phyloP scores from a whole-genome alignment of 179 eudicot species.

The Sideroxylon spinosum region DNA sequence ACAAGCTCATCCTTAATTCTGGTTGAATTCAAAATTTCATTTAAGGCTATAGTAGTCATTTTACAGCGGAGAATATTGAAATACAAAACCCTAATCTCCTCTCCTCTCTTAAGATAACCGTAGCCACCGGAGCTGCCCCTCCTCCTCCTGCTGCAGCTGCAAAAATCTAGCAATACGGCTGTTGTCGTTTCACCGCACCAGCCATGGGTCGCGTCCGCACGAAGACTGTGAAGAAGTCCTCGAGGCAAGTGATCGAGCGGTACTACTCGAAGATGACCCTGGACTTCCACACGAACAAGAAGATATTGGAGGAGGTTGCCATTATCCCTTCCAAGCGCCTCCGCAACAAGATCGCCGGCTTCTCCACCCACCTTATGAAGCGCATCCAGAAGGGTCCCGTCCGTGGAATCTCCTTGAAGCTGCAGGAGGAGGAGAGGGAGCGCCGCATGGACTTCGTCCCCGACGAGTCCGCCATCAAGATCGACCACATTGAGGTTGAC shows the following conservation, averaged over 20 bases:
- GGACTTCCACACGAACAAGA: slow-evolving; percentile 40
- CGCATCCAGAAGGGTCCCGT: slow-evolving; percentile 45
- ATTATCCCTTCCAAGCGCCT: slow-evolving; percentile 44
- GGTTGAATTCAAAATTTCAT: too few species aligned
- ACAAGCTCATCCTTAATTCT: too few species aligned
- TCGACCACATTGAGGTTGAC: slow-evolving; percentile 34
- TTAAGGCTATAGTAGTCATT: background rate
- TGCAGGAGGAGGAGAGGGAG: slow-evolving; percentile 43
- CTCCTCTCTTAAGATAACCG: background rate
- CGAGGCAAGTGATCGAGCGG: slow-evolving; percentile 35
- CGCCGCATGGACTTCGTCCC: slow-evolving; percentile 46
- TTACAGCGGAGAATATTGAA: background rate
- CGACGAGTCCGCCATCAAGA: slow-evolving; percentile 34
- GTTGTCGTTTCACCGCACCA: background rate
- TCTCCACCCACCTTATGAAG: slow-evolving; percentile 43
- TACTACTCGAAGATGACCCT: slow-evolving; percentile 45
- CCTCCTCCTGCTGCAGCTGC: background rate
- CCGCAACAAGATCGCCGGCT: slow-evolving; percentile 48
- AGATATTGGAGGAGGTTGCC: slow-evolving; percentile 39
- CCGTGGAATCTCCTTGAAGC: slow-evolving; percentile 39
- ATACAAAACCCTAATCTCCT: background rate
- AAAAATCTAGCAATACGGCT: too few species aligned
- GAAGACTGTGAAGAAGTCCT: slow-evolving; percentile 45
- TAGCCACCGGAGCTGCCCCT: background rate
- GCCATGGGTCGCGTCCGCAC: slow-evolving; percentile 45